Conservation (phyloP, 2,329 filamentous ascomycete species). For the Cladobotryum protrusum region DNA sequence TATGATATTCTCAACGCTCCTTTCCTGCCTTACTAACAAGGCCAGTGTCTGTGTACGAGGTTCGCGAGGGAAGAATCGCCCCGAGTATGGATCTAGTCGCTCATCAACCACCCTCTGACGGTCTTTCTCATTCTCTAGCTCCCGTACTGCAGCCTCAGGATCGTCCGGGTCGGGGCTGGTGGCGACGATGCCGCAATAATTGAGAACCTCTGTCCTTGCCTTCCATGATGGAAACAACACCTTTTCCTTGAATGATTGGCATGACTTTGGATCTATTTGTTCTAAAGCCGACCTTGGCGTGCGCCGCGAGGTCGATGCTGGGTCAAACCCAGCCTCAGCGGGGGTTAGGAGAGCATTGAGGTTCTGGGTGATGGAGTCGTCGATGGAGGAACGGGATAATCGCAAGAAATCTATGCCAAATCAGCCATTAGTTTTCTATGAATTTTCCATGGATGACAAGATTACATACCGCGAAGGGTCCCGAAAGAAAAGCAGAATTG, state of each 20-base stretch:
- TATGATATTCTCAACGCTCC: conserved; percentile 71
- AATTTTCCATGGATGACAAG: background rate
- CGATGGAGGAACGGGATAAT: conserved; percentile 73
- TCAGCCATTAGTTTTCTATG: background rate
- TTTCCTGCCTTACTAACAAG: conserved; percentile 65
- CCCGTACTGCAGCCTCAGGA: conserved; percentile 63
- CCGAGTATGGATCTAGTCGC: conserved; percentile 85
- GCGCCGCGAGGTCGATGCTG: conserved; percentile 64
- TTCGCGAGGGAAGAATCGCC: conserved; percentile 72
- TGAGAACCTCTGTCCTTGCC: conserved; percentile 71
- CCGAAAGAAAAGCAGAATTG: conserved; percentile 73
- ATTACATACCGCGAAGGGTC: conserved; percentile 56
- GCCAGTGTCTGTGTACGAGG: conserved; percentile 75
- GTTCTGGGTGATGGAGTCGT: conserved; percentile 90
- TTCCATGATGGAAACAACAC: conserved; percentile 89
- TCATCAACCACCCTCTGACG: conserved; percentile 76
- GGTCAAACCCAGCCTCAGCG: conserved; percentile 66
- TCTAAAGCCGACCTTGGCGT: conserved; percentile 43
- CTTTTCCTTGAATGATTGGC: conserved; percentile 64
- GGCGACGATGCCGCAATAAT: conserved; percentile 84
- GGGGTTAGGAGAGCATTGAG: conserved; percentile 85
- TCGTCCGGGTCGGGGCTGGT: conserved; percentile 83
- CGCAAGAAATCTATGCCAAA: conserved; percentile 72
- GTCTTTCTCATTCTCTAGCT: conserved; percentile 64
- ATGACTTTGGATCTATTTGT: conserved; percentile 56